Conservation (phyloP, 352 stramenopile genomes). For the Globisporangium nagaii region DNA sequence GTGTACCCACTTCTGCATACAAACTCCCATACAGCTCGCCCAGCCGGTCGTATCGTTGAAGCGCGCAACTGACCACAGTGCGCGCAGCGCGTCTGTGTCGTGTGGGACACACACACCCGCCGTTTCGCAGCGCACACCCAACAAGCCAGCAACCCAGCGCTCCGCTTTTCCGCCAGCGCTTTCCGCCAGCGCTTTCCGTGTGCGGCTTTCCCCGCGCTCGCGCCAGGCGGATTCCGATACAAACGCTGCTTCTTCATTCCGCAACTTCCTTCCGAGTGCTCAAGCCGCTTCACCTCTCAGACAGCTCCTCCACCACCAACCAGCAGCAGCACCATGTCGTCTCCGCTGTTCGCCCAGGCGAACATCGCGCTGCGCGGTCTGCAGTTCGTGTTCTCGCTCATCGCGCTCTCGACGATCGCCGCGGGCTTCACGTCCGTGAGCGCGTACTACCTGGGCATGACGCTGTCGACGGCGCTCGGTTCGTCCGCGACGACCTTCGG, state of each 20-base stretch:
- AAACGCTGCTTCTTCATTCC: background rate
- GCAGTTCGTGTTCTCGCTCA: constrained; percentile 55
- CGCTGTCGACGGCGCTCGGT: constrained; percentile 15
- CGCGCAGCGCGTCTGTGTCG: background rate
- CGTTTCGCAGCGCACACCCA: background rate
- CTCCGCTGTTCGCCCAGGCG: background rate
- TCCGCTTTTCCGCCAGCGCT: background rate
- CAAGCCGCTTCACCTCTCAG: background rate
- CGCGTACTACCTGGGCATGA: background rate
- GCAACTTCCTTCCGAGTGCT: background rate
- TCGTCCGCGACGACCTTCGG: constrained; percentile 38
- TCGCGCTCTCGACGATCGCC: constrained; percentile 42
- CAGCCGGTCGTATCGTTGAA: background rate
- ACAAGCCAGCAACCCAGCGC: background rate
- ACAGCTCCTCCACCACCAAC: no score
- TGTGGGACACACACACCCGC: background rate
- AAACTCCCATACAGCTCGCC: background rate
- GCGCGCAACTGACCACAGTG: background rate
- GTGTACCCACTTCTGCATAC: background rate
- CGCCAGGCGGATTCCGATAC: no score
- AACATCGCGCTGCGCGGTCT: constrained; percentile 29
- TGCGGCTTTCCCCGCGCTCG: no score
- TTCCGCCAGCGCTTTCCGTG: background rate
- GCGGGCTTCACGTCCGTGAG: constrained; percentile 18
- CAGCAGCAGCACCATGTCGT: background rate